Evolutionary conservation across 2,329 filamentous ascomycete genomes (phyloP), one percentile per base, ranked within the genome.

Genomic region (Ophiostoma sp.): DNA sequence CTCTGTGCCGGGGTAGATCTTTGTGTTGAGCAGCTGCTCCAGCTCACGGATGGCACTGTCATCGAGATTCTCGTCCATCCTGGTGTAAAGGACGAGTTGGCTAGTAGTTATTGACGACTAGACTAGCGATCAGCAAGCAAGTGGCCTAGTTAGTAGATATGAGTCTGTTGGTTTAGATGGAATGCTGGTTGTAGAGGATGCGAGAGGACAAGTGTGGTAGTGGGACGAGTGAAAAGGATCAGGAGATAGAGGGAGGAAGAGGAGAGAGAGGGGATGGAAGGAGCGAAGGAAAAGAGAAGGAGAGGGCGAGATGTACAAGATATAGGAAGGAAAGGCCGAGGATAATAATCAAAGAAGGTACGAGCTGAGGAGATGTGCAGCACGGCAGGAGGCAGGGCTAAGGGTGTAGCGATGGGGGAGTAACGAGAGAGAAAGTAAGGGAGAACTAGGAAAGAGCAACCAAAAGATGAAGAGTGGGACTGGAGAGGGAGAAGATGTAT

Each of bases 1-100:
- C 74, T 80, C 78, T 4, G 75, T 74, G 16, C 76, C 77, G 5
- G 76, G 75, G 67, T 77, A 77, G 72, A 78, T 77, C 67, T 73
- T 52, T 40, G 66, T 69, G 62, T 42, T 52, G 27, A 69, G 68
- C n/a, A 63, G 18, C 63, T 66, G 60, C 64, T 69, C 67, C 16
- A 70, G 62, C 67, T 70, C 67, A 44, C 55, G 69, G 64, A 70
- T 66, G 16, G 66, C 69, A 7, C 36, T 60, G 14, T 70, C 69
- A 41, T 69, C 63, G 41, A 70, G 69, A 12, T 67, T 65, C 41
- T 69, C 18, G 49, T 55, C 49, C 49, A 55, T 55, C 4, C 1
- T 55, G 49, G n/a, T 9, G 18, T 6, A 27, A 27, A 27, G 27
- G 27, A 27, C 27, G 27, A 27, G 27, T 27, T 27, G 27, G 27